Conservation (phyloP, 352 stramenopile genomes). For the Poterioochromonas sp. region DNA sequence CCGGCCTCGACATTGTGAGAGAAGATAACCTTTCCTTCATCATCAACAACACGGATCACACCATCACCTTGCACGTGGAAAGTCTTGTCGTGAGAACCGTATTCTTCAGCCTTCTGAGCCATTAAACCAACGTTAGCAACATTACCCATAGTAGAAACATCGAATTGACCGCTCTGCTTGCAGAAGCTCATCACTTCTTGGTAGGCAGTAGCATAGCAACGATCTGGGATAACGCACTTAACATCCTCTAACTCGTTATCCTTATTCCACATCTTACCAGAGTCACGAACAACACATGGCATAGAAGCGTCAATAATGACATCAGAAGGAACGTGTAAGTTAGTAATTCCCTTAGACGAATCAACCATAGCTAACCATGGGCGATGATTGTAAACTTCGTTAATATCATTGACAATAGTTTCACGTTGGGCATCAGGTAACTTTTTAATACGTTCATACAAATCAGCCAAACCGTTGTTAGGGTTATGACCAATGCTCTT, state of each 20-base stretch:
- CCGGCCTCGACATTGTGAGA: slow-evolving; percentile 55
- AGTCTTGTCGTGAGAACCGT: slow-evolving; percentile 68
- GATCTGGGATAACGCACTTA: slow-evolving; percentile 65
- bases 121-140: slow-evolving; percentile 61
- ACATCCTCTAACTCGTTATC: slow-evolving; percentile 57
- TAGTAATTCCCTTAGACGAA: slow-evolving; percentile 61
- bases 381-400: slow-evolving; percentile 51
- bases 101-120: slow-evolving; percentile 66
- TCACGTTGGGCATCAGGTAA: slow-evolving; percentile 49
- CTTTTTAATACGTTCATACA: slow-evolving; percentile 46
- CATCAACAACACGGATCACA: slow-evolving; percentile 39
- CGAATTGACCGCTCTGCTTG: slow-evolving; percentile 51
- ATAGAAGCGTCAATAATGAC: slow-evolving; percentile 72
- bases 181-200: slow-evolving; percentile 53
- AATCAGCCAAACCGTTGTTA: slow-evolving; percentile 56
- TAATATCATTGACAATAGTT: slow-evolving; percentile 54
- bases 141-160: slow-evolving; percentile 58
- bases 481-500: slow-evolving; percentile 58
- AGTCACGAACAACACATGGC: slow-evolving; percentile 60
- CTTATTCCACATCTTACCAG: slow-evolving; percentile 67
- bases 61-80: slow-evolving; percentile 56
- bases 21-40: slow-evolving; percentile 38
- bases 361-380: slow-evolving; percentile 66
- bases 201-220: slow-evolving; percentile 64
- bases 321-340: slow-evolving; percentile 55